Conservation (phyloP, 2,329 filamentous ascomycete species). For the Aspergillus hiratsukae region DNA sequence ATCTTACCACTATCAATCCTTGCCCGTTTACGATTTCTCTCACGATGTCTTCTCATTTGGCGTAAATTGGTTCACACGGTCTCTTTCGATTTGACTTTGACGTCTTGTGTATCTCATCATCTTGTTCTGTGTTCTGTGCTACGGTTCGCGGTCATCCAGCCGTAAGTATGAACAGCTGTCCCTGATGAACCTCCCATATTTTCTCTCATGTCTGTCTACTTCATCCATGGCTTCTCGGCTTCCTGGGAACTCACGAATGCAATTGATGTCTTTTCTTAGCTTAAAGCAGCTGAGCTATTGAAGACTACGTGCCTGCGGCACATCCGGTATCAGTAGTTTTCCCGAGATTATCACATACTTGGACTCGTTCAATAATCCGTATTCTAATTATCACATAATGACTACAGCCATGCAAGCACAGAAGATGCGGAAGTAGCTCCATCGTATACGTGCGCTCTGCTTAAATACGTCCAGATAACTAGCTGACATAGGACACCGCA, state of each 20-base stretch:
- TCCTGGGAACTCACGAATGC: not conserved
- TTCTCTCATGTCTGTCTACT: not conserved
- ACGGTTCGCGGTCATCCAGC: not conserved
- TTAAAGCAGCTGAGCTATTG: not conserved
- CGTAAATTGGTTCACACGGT: not conserved
- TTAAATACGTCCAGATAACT: not conserved
- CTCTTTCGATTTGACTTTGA: not conserved
- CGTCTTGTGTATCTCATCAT: not conserved
- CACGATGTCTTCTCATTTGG: not conserved
- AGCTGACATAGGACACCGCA: not conserved
- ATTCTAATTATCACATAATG: not conserved
- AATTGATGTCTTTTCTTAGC: not conserved
- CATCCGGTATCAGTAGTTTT: not conserved
- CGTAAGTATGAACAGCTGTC: not conserved
- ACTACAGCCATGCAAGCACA: not conserved
- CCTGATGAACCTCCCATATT: not conserved
- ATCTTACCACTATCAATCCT: not conserved
- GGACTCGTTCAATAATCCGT: not conserved
- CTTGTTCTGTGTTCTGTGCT: too few species aligned
- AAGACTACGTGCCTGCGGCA: not conserved
- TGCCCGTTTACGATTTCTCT: not conserved
- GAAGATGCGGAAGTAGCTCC: not conserved
- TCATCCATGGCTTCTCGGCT: not conserved
- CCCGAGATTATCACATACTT: not conserved
- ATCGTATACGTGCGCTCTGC: not conserved